phyloP scores from a whole-genome alignment of 1,284 basidiomycete genomes.

The Pseudozyma hubeiensis region DNA sequence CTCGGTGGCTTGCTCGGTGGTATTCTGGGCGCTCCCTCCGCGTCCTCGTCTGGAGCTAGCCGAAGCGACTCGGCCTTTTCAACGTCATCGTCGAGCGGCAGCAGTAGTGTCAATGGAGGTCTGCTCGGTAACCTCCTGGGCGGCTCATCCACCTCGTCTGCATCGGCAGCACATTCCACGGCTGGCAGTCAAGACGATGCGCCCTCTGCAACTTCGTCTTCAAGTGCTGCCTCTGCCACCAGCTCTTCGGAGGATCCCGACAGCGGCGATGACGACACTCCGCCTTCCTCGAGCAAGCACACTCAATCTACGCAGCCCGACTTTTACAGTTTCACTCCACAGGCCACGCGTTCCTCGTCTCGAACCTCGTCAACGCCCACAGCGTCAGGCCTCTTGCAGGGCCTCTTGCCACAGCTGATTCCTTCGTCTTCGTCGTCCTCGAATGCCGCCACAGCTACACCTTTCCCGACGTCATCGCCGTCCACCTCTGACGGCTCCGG shows the following conservation, averaged over 20 bases:
- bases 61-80: neutral
- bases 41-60: constrained; percentile 7
- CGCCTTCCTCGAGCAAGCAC: constrained; percentile 15
- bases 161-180: constrained; percentile 10
- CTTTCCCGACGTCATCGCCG: constrained; percentile 7
- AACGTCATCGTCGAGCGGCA: neutral
- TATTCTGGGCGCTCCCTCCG: constrained; percentile 4
- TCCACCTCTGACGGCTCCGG: neutral
- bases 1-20: constrained; percentile 2
- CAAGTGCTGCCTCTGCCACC: constrained; percentile 2
- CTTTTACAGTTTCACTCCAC: constrained; percentile 26
- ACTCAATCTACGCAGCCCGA: constrained; percentile 23
- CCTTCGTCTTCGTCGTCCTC: constrained; percentile 7
- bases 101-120: constrained; percentile 3
- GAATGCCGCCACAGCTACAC: neutral
- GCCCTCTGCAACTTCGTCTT: constrained; percentile 13
- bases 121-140: constrained; percentile 8
- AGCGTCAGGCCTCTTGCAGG: neutral
- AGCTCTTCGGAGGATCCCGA: constrained; percentile 1
- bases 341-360: constrained; percentile 16
- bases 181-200: neutral
- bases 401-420: neutral
- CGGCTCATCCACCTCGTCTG: constrained; percentile 8
- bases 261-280: neutral
- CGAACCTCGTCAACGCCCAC: constrained; percentile 6